phyloP scores from a whole-genome alignment of 1,139 yeast genomes.

The Blastobotrys aristatus region DNA sequence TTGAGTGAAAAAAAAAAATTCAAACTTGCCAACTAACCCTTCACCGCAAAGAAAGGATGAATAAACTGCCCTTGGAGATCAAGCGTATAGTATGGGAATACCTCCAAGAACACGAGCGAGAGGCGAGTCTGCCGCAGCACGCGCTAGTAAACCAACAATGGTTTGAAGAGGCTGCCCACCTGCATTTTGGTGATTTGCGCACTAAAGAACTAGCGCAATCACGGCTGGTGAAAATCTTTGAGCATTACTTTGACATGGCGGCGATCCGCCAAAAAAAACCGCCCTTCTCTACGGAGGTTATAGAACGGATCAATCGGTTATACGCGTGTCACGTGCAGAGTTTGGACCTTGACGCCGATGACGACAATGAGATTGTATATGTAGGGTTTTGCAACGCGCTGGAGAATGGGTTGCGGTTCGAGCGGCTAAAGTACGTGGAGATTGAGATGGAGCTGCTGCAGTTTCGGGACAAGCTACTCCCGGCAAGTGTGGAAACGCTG shows the following conservation, averaged over 20 bases:
- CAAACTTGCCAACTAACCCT: too few species aligned
- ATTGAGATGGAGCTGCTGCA: background rate
- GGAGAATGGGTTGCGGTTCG: background rate
- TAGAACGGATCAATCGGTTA: background rate
- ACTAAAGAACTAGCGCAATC: background rate
- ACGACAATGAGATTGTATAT: background rate
- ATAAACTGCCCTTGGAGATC: background rate
- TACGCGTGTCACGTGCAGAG: background rate
- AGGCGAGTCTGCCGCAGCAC: background rate
- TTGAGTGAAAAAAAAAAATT: too few species aligned
- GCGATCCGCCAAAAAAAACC: background rate
- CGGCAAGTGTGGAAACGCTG: background rate
- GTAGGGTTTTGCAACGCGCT: background rate
- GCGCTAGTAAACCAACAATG: background rate
- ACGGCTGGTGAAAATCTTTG: background rate
- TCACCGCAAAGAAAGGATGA: background rate
- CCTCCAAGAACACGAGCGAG: background rate
- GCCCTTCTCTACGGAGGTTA: background rate
- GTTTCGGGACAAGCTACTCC: background rate
- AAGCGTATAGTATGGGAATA: background rate
- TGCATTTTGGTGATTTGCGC: background rate
- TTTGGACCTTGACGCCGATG: background rate
- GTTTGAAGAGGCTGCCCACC: background rate
- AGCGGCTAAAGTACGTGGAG: background rate
- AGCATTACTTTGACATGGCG: background rate